phyloP scores from a whole-genome alignment of 2,329 filamentous ascomycete genomes.

The Ascochyta fabae region DNA sequence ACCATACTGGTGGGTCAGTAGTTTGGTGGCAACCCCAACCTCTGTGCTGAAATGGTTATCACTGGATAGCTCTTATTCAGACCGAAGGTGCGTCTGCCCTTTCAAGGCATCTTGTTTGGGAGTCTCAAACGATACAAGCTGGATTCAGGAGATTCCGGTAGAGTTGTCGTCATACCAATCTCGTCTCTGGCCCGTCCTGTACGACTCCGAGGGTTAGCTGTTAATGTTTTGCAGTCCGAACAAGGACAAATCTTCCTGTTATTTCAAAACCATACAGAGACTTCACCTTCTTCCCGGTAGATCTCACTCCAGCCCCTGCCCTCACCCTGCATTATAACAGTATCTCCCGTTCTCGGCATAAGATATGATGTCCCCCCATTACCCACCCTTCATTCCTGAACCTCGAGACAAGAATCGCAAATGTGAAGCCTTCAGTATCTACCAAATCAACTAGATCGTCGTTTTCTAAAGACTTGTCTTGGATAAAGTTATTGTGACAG shows the following conservation, averaged over 20 bases:
- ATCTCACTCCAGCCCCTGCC: conserved; percentile 9
- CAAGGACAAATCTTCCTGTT: neutral
- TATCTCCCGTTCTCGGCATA: conserved; percentile 9
- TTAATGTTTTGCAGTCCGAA: neutral
- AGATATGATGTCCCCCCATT: conserved; percentile 3
- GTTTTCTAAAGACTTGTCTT: conserved; percentile 5
- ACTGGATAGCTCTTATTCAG: neutral
- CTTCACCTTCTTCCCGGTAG: conserved; percentile 1
- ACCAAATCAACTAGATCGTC: neutral
- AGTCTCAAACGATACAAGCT: neutral
- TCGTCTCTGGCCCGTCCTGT: neutral
- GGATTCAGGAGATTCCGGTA: neutral
- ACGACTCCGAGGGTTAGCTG: conserved; percentile 2
- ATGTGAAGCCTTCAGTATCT: conserved; percentile 4
- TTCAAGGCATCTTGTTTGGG: neutral
- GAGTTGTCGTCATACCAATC: neutral
- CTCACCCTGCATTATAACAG: conserved; percentile 10
- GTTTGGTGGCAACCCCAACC: too few species aligned
- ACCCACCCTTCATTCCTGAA: conserved; percentile 6
- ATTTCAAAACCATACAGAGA: neutral
- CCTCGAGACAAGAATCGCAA: conserved; percentile 10
- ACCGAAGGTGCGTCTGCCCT: neutral
- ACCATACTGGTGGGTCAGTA: too few species aligned
- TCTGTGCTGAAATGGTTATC: neutral
- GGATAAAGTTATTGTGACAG: conserved; percentile 3